Percentiles rank a stretch among this genome's conserved stretches.
Conservation (phyloP, 208 protist species). For the Porcisia deanei region DNA sequence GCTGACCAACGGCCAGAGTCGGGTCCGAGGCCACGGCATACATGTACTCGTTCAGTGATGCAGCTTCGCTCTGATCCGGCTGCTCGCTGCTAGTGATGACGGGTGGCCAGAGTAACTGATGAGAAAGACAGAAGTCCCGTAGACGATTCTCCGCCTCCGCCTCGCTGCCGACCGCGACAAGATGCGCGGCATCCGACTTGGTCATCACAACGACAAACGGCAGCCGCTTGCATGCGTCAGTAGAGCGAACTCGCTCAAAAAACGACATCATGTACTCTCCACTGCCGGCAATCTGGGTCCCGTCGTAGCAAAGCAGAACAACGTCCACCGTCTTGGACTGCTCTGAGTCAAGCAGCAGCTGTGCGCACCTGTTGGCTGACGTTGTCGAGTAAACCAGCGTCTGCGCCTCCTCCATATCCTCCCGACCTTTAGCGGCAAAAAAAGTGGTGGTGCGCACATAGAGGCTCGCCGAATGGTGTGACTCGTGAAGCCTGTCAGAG, state of each 20-base stretch:
- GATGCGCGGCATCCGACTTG: conserved; percentile 50
- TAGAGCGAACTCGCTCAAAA: conserved; percentile 33
- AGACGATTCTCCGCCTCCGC: conserved; percentile 9
- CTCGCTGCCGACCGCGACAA: background rate
- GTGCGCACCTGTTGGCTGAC: conserved; percentile 30
- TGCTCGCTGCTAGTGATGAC: conserved; percentile 65
- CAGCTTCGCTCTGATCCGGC: conserved; percentile 58
- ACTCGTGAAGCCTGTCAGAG: background rate
- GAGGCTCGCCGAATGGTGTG: conserved; percentile 2
- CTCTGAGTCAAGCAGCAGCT: conserved; percentile 51
- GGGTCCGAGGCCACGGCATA: conserved; percentile 67
- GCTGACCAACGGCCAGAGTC: conserved; percentile 66
- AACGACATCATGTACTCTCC: conserved; percentile 45
- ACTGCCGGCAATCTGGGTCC: conserved; percentile 38
- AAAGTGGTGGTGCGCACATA: conserved; percentile 68
- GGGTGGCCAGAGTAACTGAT: conserved; percentile 82
- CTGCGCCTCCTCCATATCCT: conserved; percentile 43
- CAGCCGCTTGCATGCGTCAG: conserved; percentile 31
- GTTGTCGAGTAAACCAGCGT: conserved; percentile 68
- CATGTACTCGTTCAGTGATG: conserved; percentile 77
- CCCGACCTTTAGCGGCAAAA: conserved; percentile 36
- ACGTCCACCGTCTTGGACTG: conserved; percentile 71
- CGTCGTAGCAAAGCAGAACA: conserved; percentile 83
- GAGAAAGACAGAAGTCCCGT: conserved; percentile 45
- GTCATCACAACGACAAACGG: conserved; percentile 87